Conservation (phyloP, 2,329 filamentous ascomycete species). For the Akanthomyces lecanii region DNA sequence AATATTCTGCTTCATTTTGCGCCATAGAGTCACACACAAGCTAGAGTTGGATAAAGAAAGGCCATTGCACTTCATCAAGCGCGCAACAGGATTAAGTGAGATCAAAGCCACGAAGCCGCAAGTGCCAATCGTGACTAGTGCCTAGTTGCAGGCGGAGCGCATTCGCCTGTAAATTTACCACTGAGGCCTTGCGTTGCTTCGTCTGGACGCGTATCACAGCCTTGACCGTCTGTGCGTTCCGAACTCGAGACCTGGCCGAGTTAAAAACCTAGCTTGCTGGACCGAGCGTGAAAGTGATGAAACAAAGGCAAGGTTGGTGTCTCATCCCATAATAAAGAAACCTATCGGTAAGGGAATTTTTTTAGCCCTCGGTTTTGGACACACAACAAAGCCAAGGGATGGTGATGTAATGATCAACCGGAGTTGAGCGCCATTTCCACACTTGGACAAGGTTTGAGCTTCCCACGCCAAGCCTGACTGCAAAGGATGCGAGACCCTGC, state of each 20-base stretch:
- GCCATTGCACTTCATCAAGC: neutral
- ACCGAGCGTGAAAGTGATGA: neutral
- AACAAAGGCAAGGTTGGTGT: neutral
- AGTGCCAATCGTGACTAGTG: neutral
- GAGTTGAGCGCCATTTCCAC: slow-evolving; percentile 2
- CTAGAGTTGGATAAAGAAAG: neutral
- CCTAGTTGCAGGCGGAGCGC: no score
- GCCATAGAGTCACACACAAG: neutral
- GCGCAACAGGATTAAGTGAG: neutral
- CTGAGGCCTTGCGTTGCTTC: neutral
- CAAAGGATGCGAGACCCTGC: neutral
- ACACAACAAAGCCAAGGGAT: neutral
- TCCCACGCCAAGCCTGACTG: neutral
- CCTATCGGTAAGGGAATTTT: no score
- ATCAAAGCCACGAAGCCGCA: neutral
- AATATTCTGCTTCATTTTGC: neutral
- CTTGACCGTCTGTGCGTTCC: neutral
- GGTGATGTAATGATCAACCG: slow-evolving; percentile 16
- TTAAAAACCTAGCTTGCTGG: neutral
- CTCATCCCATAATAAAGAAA: neutral
- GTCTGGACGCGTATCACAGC: neutral
- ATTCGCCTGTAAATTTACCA: neutral
- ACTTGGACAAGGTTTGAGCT: slow-evolving; percentile 8
- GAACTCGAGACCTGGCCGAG: neutral
- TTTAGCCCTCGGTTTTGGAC: neutral